These are phyloP conservation scores for Hypoxylon sp. DNA, from an alignment of 2,329 filamentous ascomycete genomes.

Conservation along the genomic window DNA sequence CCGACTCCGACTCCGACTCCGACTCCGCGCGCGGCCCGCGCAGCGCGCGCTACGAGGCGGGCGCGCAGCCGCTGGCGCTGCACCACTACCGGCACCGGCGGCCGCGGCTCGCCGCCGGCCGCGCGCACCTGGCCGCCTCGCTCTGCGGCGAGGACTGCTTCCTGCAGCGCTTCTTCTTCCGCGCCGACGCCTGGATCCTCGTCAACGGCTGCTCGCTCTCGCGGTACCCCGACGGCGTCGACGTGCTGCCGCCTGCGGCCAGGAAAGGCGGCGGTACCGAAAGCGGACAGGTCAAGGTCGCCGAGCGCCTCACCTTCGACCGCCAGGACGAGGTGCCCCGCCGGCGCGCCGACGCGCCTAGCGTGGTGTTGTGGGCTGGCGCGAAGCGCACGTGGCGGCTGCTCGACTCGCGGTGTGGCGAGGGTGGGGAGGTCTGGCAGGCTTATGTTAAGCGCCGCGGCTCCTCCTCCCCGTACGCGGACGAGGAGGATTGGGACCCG, in stretches of 20 bases:
- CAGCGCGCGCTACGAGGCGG: conserved; percentile 50
- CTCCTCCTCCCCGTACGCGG: conserved; percentile 19
- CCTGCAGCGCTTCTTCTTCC: conserved; percentile 56
- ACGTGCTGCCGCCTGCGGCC: conserved; percentile 19
- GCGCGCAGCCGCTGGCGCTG: conserved; percentile 51
- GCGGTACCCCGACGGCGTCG: conserved; percentile 52
- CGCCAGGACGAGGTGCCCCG: conserved; percentile 36
- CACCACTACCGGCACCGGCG: conserved; percentile 52
- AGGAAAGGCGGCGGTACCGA: background rate
- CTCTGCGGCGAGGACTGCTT: conserved; percentile 57
- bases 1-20: too few species aligned
- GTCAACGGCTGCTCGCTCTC: conserved; percentile 57
- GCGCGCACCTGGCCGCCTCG: conserved; percentile 53
- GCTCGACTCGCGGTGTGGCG: conserved; percentile 49
- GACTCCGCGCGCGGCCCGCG: conserved; percentile 42
- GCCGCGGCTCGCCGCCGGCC: conserved; percentile 50
- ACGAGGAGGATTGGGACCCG: conserved; percentile 27
- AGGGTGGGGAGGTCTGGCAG: conserved; percentile 55
- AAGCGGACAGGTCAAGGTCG: background rate
- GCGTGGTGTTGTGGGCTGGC: conserved; percentile 49
- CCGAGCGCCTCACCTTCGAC: conserved; percentile 45
- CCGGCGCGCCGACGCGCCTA: conserved; percentile 37
- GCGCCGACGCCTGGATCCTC: conserved; percentile 55
- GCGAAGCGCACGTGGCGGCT: conserved; percentile 52
- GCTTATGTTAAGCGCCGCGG: conserved; percentile 52